These are phyloP conservation scores for Cubamyces lactineus DNA, from an alignment of 768 basidiomycete genomes.

Conservation along the genomic window DNA sequence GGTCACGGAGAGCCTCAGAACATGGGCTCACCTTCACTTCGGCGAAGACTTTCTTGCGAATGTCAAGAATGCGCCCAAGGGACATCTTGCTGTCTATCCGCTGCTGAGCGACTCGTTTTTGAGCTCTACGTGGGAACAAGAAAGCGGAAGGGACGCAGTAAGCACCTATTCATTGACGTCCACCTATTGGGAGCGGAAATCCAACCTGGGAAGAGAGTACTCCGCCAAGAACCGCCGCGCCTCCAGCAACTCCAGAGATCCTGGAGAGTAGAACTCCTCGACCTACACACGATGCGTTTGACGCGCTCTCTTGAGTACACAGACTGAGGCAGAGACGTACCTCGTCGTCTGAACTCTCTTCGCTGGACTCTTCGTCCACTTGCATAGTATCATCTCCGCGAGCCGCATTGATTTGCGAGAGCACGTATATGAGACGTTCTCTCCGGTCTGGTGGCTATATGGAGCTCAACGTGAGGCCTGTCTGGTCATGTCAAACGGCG, in stretches of 20 bases:
- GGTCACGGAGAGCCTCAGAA: not conserved
- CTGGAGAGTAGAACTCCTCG: constrained; percentile 95
- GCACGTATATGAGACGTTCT: constrained; percentile 92
- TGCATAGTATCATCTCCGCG: constrained; percentile 80
- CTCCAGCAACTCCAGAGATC: constrained; percentile 83
- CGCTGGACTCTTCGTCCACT: constrained; percentile 69
- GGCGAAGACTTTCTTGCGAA: constrained; percentile 86
- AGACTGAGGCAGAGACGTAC: constrained; percentile 39
- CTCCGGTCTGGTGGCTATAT: constrained; percentile 89
- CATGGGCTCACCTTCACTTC: constrained; percentile 77
- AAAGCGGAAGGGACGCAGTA: constrained; percentile 53
- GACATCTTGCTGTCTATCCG: constrained; percentile 86
- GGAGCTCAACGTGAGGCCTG: constrained; percentile 9
- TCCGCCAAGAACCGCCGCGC: constrained; percentile 87
- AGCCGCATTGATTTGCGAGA: constrained; percentile 91
- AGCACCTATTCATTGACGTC: constrained; percentile 68
- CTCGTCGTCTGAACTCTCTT: constrained; percentile 79
- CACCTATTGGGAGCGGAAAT: constrained; percentile 59
- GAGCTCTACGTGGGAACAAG: constrained; percentile 75
- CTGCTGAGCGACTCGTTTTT: constrained; percentile 92
- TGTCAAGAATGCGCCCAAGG: constrained; percentile 86
- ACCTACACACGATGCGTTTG: constrained; percentile 50
- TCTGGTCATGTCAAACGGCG: not conserved
- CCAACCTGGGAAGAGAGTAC: constrained; percentile 94
- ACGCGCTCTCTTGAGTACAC: not conserved